These are phyloP conservation scores for Saccharum spontaneum DNA, from an alignment of 176 grass and related monocot genomes.

Conservation along the genomic window DNA sequence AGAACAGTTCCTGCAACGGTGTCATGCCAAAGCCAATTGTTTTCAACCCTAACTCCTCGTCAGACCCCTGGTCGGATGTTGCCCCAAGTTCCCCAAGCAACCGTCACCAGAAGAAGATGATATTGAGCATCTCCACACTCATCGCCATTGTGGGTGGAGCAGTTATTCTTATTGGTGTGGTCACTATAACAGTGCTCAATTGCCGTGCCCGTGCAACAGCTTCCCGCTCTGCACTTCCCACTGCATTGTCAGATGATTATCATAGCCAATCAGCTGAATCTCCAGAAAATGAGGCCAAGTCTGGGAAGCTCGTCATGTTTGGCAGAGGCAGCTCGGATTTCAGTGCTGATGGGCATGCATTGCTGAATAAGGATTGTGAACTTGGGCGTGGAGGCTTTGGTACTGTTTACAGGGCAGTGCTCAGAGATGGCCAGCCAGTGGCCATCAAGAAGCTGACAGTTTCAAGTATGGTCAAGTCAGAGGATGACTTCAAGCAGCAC, in stretches of 20 bases:
- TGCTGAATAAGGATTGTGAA: constrained; percentile 83
- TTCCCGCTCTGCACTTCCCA: constrained; percentile 32
- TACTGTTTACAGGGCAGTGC: constrained; percentile 69
- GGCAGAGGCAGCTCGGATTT: constrained; percentile 55
- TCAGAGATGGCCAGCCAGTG: constrained; percentile 68
- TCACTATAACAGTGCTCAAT: constrained; percentile 72
- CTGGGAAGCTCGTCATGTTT: constrained; percentile 77
- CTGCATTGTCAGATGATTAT: constrained; percentile 58
- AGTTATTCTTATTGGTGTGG: constrained; percentile 56
- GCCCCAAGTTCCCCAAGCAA: constrained; percentile 30
- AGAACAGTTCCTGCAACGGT: constrained; percentile 51
- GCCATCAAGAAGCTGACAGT: constrained; percentile 92
- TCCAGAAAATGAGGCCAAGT: constrained; percentile 48
- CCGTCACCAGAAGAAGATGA: constrained; percentile 71
- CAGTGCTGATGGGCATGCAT: constrained; percentile 58
- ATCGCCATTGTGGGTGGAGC: constrained; percentile 70
- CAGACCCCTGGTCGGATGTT: constrained; percentile 39
- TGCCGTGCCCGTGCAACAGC: constrained; percentile 24
- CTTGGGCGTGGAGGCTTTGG: constrained; percentile 90
- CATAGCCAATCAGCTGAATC: constrained; percentile 50
- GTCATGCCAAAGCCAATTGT: constrained; percentile 85
- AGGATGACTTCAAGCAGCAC: constrained; percentile 69
- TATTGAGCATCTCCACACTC: constrained; percentile 77
- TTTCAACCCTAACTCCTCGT: constrained; percentile 73
- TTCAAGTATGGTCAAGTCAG: constrained; percentile 78